A percentile compares a stretch with the other conserved stretches of the same genome.
These are phyloP conservation scores for Ophiostoma quercus DNA, from an alignment of 2,329 filamentous ascomycete genomes.

Conservation along the genomic window DNA sequence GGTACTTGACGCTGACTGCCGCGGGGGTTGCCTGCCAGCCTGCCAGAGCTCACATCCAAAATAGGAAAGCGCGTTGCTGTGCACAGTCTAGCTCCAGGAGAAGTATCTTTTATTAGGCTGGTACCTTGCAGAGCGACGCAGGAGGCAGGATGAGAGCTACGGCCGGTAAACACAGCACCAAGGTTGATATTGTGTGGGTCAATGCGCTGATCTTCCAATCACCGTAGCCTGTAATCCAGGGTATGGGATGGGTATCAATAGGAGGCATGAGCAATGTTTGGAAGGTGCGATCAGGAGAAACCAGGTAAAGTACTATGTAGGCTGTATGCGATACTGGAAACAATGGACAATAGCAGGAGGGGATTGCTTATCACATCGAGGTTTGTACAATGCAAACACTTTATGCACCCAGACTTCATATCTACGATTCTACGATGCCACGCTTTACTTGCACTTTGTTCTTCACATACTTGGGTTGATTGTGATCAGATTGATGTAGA, in stretches of 20 bases:
- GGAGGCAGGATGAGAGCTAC: slow-evolving; percentile 13
- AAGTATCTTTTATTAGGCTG: background rate
- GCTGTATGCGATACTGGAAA: background rate
- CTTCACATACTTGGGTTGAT: too few species aligned
- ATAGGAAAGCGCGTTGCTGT: background rate
- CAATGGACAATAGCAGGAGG: background rate
- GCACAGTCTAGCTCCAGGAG: background rate
- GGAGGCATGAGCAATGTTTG: background rate
- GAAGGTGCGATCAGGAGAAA: slow-evolving; percentile 5
- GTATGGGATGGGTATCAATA: background rate
- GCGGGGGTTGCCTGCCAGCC: background rate
- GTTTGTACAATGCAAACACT: background rate
- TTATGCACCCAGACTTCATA: background rate
- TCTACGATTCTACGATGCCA: too few species aligned
- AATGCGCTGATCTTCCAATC: slow-evolving; percentile 18
- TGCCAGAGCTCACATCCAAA: background rate
- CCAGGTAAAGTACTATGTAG: background rate
- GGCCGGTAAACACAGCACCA: slow-evolving; percentile 11
- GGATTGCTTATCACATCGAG: background rate
- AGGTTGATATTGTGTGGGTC: slow-evolving; percentile 20
- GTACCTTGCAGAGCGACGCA: background rate
- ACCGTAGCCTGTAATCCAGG: background rate
- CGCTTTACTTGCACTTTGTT: too few species aligned
- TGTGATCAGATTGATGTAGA: too few species aligned
- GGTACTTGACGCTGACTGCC: background rate